Evolutionary conservation across 1,139 yeast genomes (phyloP), one percentile per base, ranked within the genome.

Genomic region (Geotrichum australiense): DNA sequence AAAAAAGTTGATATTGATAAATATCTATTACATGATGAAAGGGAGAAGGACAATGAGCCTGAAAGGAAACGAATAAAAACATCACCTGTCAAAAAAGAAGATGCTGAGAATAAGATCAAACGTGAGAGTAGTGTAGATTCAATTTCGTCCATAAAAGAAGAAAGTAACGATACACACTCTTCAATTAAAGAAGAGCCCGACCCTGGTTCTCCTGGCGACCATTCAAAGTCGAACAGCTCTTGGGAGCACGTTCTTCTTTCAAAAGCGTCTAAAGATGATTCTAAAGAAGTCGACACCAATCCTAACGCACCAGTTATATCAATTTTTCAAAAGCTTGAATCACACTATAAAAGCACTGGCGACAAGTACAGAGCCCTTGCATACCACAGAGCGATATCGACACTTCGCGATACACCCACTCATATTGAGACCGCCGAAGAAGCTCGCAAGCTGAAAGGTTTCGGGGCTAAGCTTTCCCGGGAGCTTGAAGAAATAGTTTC

Each of bases 401-500:
- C 71, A 0, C 58, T 69, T 38, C 54, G 63, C 24, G 52, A 57
- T 2, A 50, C 56, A 5, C 53, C 51, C 1, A 18, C 48, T 7
- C 56, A 58, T 2, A 65, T 76, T 3, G 53, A 51, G 1, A 65
- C 71, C 0, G 66, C 65, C 1, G 51, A 56, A 12, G 68, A 73
- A 45, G 77, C 79, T 0, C 49, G 49, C 14, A 56, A 61, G 38
- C 51, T 73, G 11, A 64, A 68, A 1, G 70, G 72, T 2, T 55
- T 76, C 29, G 79, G 80, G 0, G 46, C 59, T 4, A 61, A 69
- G 10, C 65, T 76, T 35, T 74, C 76, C 0, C 53, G 52, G 6
- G 74, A 76, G 52, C 66, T 77, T 16, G 76, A 70, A 41, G 74
- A 70, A 47, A 67, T 75, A 6, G 54, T 64, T 11, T 53, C 59